These are phyloP conservation scores for Trametes coccinea DNA, from an alignment of 768 basidiomycete species.

Conservation along the genomic window DNA sequence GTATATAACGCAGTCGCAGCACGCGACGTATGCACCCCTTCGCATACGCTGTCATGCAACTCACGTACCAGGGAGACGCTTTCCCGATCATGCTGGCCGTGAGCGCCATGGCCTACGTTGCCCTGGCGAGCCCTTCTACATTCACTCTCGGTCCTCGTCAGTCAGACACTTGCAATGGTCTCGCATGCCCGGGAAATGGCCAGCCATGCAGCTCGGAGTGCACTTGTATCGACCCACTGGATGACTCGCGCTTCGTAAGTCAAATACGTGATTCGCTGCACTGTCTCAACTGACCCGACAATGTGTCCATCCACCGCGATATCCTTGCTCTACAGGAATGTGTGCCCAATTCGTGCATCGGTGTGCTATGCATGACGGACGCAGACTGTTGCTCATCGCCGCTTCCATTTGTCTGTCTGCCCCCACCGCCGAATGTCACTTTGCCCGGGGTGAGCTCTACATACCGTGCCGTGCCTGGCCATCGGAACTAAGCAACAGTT, in stretches of 20 bases:
- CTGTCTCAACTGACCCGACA: not conserved
- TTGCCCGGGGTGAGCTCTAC: not conserved
- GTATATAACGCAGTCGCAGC: too few species aligned
- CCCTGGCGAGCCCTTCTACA: not conserved
- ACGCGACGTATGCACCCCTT: too few species aligned
- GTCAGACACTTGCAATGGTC: not conserved
- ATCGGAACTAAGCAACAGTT: not conserved
- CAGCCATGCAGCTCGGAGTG: not conserved
- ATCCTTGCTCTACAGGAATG: slow-evolving; percentile 1
- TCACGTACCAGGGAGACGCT: too few species aligned
- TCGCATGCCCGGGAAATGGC: not conserved
- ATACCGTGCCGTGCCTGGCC: not conserved
- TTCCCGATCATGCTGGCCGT: too few species aligned
- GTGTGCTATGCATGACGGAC: not conserved
- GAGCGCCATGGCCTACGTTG: not conserved
- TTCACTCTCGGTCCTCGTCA: not conserved
- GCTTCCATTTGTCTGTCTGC: slow-evolving; percentile 3
- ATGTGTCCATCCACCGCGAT: not conserved
- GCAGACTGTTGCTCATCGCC: slow-evolving; percentile 6
- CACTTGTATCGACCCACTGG: slow-evolving; percentile 6
- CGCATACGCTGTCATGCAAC: too few species aligned
- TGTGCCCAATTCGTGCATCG: slow-evolving; percentile 3
- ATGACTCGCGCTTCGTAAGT: not conserved
- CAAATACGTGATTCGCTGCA: not conserved
- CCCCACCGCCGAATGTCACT: not conserved